A percentile compares a stretch with the other conserved stretches of the same genome.
Evolutionary conservation across 2,329 filamentous ascomycete species (phyloP).

Genomic region (Gaeumannomyces tritici): DNA sequence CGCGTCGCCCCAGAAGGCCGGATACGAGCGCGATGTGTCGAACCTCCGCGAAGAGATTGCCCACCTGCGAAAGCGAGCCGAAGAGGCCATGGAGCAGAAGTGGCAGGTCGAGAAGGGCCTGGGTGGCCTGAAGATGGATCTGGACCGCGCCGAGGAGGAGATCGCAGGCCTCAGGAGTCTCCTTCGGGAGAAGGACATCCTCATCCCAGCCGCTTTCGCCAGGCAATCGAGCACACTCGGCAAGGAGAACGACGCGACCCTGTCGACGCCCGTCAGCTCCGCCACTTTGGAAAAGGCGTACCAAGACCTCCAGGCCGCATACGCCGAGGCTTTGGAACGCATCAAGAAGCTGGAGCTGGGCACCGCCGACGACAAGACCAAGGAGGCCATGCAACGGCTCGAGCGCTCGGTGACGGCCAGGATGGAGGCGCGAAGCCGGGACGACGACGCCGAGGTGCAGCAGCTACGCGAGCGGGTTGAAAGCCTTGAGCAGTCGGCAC

Average conservation of each 20-base stretch:
- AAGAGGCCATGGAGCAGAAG: conserved; percentile 91
- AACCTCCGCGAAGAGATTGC: conserved; percentile 77
- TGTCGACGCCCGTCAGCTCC: conserved; percentile 47
- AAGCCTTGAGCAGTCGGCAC: conserved; percentile 45
- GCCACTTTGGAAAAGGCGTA: conserved; percentile 67
- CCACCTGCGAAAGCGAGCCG: conserved; percentile 72
- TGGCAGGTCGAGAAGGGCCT: conserved; percentile 42
- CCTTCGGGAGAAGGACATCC: conserved; percentile 73
- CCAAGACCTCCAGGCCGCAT: conserved; percentile 63
- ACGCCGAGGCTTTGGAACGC: conserved; percentile 54
- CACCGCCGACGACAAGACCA: conserved; percentile 47
- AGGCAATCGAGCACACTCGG: conserved; percentile 23
- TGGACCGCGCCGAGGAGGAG: conserved; percentile 91
- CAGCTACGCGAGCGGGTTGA: conserved; percentile 51
- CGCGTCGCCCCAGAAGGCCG: conserved; percentile 60
- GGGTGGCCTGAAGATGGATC: conserved; percentile 66
- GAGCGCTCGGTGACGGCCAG: conserved; percentile 55
- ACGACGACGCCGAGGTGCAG: not conserved
- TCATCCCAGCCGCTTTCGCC: conserved; percentile 52
- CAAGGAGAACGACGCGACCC: conserved; percentile 9
- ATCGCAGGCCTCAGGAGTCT: conserved; percentile 72
- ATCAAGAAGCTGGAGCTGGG: conserved; percentile 54
- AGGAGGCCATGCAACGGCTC: conserved; percentile 53
- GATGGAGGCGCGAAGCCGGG: not conserved
- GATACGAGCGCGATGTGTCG: conserved; percentile 76